phyloP scores from a whole-genome alignment of 129 eudicot genomes.

The Artemisia tridentata region DNA sequence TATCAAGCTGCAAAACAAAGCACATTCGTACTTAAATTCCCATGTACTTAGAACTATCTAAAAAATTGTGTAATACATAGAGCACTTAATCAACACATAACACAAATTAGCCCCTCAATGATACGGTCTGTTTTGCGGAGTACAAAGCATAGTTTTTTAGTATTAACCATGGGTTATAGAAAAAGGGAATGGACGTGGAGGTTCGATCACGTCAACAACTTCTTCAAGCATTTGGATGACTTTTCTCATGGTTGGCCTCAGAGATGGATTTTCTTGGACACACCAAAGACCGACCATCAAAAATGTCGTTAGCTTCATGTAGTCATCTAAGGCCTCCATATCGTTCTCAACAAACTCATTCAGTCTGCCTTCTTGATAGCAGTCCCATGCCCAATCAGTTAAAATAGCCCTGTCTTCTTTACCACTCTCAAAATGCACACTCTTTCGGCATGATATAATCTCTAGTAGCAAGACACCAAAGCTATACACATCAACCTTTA shows the following conservation, averaged over 20 bases:
- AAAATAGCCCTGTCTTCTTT: not conserved
- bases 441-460: slow-evolving; percentile 41
- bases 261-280: not conserved
- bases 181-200: not conserved
- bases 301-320: not conserved
- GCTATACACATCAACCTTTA: slow-evolving; percentile 58
- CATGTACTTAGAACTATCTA: too few relatives aligned
- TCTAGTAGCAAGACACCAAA: slow-evolving; percentile 47
- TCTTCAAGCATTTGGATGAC: not conserved
- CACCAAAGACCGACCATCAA: not conserved
- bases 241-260: not conserved
- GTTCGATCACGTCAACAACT: not conserved
- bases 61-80: too few relatives aligned
- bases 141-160: too few relatives aligned
- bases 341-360: not conserved
- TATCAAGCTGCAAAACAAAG: too few relatives aligned
- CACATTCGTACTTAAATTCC: too few relatives aligned
- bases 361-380: not conserved
- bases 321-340: not conserved
- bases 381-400: not conserved
- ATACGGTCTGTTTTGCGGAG: too few relatives aligned
- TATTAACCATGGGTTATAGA: not conserved
- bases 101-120: too few relatives aligned
- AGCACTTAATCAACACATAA: too few relatives aligned
- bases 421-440: not conserved